Base-by-base conservation (phyloP, 2,329 filamentous ascomycete species). In the Aspergillus sp. region DNA sequence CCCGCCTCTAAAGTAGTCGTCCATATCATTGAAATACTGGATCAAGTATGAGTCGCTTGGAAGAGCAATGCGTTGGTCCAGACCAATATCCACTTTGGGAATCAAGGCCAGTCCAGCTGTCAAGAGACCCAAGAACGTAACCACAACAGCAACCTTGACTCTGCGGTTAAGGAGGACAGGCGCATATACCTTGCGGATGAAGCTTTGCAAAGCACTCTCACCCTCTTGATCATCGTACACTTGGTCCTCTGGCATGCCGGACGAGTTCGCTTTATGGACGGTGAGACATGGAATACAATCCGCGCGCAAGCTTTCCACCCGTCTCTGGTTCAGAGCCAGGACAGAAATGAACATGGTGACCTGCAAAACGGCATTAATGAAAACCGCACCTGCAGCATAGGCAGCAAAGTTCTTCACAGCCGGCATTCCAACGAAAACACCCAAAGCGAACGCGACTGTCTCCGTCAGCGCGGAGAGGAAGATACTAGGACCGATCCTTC, bases 321-420 rank as follows among this genome's bases (percentile, higher is more conserved):
- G 81, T 62, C 82, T 80, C 69, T 98, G 93, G 61, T 98, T 98
- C 48, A 95, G 77, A 2, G 90, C 82, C 5, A 98, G 76, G 3
- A 97, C 85, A 1, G 94, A 91, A 35, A 96, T 80, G 62, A 98
- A 98, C 82, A 97, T 91, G 1, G 94, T 98, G 55, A 97, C 85
- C 66, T 98, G 93, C 4, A 98, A 73, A n/a, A 97, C 66, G 0
- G 94, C 94, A 63, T 98, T 98, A 75, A 98, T 91, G 57, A 97
- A 83, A 7, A 98, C 93, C 7, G 93, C 93, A 43, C 93, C 93
- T 2, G 93, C 90, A 8, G 93, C 93, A 63, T 98, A 98, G 2
- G 91, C 83, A 10, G 93, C 94, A 68, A 98, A 98, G 68, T 98
- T 98, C 52, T 89, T 82, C 39, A 98, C 94, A 2, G 93, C 93